Percentiles rank a stretch among this genome's conserved stretches.
Evolutionary conservation across 768 basidiomycete species (phyloP).

Genomic region (Rhizopogon sp.): DNA sequence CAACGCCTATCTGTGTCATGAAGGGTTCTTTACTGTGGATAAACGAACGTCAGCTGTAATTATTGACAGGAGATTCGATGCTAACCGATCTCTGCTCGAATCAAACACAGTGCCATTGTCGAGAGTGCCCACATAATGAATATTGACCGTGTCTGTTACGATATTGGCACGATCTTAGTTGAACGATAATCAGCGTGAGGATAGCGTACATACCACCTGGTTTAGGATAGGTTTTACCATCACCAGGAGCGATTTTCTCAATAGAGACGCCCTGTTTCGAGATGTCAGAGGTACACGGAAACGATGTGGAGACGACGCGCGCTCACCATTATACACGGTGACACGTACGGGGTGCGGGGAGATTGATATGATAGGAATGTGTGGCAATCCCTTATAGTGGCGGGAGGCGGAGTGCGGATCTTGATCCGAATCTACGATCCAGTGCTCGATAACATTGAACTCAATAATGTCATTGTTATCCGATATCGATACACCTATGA

Average conservation of each 20-base stretch:
- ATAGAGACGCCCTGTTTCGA: slow-evolving; percentile 63
- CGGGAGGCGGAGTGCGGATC: slow-evolving; percentile 63
- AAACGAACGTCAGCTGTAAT: slow-evolving; percentile 6
- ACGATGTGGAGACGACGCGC: slow-evolving; percentile 1
- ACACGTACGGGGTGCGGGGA: slow-evolving; percentile 24
- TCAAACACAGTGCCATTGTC: slow-evolving; percentile 62
- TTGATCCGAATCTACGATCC: slow-evolving; percentile 54
- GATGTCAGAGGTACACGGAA: slow-evolving; percentile 1
- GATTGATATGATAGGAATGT: slow-evolving; percentile 15
- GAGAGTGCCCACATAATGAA: slow-evolving; percentile 80
- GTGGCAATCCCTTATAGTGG: slow-evolving; percentile 35
- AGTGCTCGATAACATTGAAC: slow-evolving; percentile 7
- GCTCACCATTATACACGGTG: slow-evolving; percentile 27
- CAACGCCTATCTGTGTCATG: slow-evolving; percentile 66
- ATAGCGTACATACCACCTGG: slow-evolving; percentile 52
- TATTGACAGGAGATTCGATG: slow-evolving; percentile 6
- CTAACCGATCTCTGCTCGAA: slow-evolving; percentile 72
- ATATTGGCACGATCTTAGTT: slow-evolving; percentile 19
- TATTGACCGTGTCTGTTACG: slow-evolving; percentile 56
- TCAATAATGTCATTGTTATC: slow-evolving; percentile 2
- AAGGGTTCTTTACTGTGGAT: slow-evolving; percentile 53
- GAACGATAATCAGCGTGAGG: slow-evolving; percentile 2
- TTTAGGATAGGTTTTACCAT: slow-evolving; percentile 62
- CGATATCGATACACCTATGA: slow-evolving; percentile 2
- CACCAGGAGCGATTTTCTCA: slow-evolving; percentile 52